Evolutionary conservation across 371 early-diverging fungal species (phyloP).

Genomic region (Gilbertella persicaria): DNA sequence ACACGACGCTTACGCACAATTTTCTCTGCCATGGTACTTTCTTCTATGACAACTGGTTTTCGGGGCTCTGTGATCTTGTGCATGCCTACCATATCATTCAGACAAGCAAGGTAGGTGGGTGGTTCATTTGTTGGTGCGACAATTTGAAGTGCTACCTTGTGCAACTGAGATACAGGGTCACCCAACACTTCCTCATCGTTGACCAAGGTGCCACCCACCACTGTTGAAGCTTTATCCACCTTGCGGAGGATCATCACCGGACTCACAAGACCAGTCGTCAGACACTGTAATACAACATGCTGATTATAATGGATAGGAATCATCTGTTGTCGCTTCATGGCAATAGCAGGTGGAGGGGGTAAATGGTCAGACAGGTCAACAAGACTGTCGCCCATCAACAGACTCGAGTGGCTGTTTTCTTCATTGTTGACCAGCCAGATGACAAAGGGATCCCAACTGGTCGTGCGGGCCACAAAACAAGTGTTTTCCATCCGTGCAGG

Average conservation of each 20-base stretch:
- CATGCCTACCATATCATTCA: slow-evolving; percentile 78
- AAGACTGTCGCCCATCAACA: slow-evolving; percentile 18
- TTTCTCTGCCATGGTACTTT: slow-evolving; percentile 4
- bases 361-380: slow-evolving; percentile 52
- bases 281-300: slow-evolving; percentile 78
- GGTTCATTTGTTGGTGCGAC: slow-evolving; percentile 48
- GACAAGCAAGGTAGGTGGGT: slow-evolving; percentile 69
- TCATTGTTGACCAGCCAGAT: slow-evolving; percentile 66
- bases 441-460: slow-evolving; percentile 80
- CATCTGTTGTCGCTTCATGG: slow-evolving; percentile 47
- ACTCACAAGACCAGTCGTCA: slow-evolving; percentile 76
- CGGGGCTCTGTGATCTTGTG: slow-evolving; percentile 66
- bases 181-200: slow-evolving; percentile 35
- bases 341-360: slow-evolving; percentile 55
- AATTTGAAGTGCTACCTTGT: slow-evolving; percentile 86
- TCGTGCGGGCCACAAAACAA: slow-evolving; percentile 70
- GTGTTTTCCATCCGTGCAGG: slow-evolving; percentile 46
- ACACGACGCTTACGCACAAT: slow-evolving; percentile 51
- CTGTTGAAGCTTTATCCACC: slow-evolving; percentile 70
- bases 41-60: slow-evolving; percentile 12
- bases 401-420: slow-evolving; percentile 39
- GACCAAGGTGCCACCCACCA: slow-evolving; percentile 27
- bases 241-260: slow-evolving; percentile 82
- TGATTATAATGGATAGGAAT: slow-evolving; percentile 67
- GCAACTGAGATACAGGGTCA: slow-evolving; percentile 82